Conservation (phyloP, 2,329 filamentous ascomycete genomes). For the Grosmannia serpens region DNA sequence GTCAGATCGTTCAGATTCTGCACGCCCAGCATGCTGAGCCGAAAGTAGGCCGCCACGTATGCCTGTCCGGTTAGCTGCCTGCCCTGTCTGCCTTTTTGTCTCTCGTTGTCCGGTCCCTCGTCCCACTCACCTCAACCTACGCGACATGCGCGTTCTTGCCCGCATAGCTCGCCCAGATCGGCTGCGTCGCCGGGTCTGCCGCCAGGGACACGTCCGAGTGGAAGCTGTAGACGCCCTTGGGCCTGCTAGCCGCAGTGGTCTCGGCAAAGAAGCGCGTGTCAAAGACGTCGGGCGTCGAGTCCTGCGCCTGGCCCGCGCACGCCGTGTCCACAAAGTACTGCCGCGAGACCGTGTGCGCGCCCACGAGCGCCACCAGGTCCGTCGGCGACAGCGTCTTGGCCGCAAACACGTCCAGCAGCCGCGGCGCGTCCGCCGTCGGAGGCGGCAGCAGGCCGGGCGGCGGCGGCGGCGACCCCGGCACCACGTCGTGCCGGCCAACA, state of each 20-base stretch:
- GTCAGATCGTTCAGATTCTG: slow-evolving; percentile 40
- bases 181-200: slow-evolving; percentile 22
- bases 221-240: slow-evolving; percentile 25
- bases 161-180: slow-evolving; percentile 27
- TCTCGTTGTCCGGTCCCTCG: not conserved
- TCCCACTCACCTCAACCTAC: slow-evolving; percentile 28
- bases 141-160: slow-evolving; percentile 20
- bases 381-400: slow-evolving; percentile 37
- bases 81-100: not conserved
- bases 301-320: slow-evolving; percentile 28
- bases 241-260: slow-evolving; percentile 18
- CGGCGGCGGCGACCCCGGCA: slow-evolving; percentile 17
- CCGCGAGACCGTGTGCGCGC: slow-evolving; percentile 38
- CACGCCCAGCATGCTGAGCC: slow-evolving; percentile 42
- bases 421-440: slow-evolving; percentile 25
- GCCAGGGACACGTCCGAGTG: slow-evolving; percentile 29
- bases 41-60: slow-evolving; percentile 40
- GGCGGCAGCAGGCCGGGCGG: slow-evolving; percentile 33
- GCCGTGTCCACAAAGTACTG: slow-evolving; percentile 32
- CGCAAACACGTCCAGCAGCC: slow-evolving; percentile 32
- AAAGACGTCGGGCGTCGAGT: slow-evolving; percentile 37
- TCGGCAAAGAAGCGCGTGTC: slow-evolving; percentile 38
- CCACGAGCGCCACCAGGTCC: slow-evolving; percentile 41
- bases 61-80: slow-evolving; percentile 22
- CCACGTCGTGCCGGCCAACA: slow-evolving; percentile 34